Evolutionary conservation across 2,329 filamentous ascomycete genomes (phyloP), one percentile per base, ranked within the genome.

Genomic region (Microsporum ferrugineum): DNA sequence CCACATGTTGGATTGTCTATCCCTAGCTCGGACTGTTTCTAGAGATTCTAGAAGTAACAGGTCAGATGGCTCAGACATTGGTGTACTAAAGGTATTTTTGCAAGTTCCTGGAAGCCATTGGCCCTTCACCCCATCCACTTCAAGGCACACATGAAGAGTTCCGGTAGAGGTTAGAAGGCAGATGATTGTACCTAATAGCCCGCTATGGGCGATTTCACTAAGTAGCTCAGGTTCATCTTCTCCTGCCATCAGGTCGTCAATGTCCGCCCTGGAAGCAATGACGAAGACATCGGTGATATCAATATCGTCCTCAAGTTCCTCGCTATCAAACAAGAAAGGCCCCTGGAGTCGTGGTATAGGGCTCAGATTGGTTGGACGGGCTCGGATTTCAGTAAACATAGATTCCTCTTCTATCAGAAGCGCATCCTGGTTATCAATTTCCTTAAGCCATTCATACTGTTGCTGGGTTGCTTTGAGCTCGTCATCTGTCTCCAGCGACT

Each of bases 241-340:
- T 14, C 78, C 78, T 61, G 74, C 73, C 68, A 79, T 78, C 12
- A 83, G 72, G 27, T 80, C 80, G 33, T 79, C 77, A 14, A 79
- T 78, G 63, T 82, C 77, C 5, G 82, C 68, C 60, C 76, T 78
- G 3, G 79, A 71, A 10, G 81, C 79, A 64, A 83, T 78, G 17
- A 84, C 80, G 61, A 81, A 75, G 63, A 87, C 79, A 67, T 86
- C 84, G 27, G 82, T 82, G 36, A 86, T 76, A 60, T 85, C 81
- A 45, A 82, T 74, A 61, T 81, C 78, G 55, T 78, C 77, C 14
- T 80, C 73, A 10, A 77, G 72, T 4, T 80, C 77, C 0, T 78
- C 78, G 2, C 79, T 75, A 5, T 78, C 74, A 33, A 82, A 73
- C 6, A 75, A 71, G 70, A 86, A 86, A 0, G 84, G 84, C 0